phyloP scores from a whole-genome alignment of 2,329 filamentous ascomycete species.

The Escovopsis sp. region DNA sequence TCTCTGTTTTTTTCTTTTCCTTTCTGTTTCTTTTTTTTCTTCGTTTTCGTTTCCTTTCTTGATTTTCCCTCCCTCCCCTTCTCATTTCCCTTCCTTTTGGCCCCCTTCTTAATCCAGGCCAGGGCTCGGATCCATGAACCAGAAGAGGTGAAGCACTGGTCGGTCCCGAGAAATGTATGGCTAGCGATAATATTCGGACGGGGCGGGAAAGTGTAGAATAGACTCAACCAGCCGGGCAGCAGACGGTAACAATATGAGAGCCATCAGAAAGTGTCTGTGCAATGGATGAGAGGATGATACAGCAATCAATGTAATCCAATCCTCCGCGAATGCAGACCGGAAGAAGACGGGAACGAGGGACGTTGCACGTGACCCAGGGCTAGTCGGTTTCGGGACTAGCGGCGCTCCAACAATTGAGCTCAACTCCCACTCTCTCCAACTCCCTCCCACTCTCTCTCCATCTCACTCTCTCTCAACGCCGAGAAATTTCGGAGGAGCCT shows the following conservation, averaged over 20 bases:
- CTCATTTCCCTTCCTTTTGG: no score
- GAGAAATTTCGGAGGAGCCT: constrained; percentile 29
- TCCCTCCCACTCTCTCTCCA: no score
- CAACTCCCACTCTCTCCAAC: no score
- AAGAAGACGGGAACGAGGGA: background rate
- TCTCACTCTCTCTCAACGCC: constrained; percentile 24
- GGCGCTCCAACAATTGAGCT: constrained; percentile 24
- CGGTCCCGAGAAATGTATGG: no score
- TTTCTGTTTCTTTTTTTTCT: no score
- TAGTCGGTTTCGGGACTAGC: constrained; percentile 17
- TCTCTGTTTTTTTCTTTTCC: no score
- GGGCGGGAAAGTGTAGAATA: constrained; percentile 6
- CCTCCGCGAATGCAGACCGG: no score
- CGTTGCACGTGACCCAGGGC: constrained; percentile 4
- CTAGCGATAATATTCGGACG: constrained; percentile 9
- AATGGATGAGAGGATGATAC: no score
- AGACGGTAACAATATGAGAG: no score
- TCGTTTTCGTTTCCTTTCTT: no score
- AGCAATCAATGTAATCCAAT: no score
- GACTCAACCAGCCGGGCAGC: background rate
- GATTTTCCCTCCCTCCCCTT: background rate
- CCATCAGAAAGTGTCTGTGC: no score
- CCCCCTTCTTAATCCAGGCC: constrained; percentile 1
- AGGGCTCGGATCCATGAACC: constrained; percentile 6
- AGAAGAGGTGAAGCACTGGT: constrained; percentile 1